Evolutionary conservation across 495 filamentous ascomycete genomes (phyloP).

Genomic region (Aspergillus heteromorphus): DNA sequence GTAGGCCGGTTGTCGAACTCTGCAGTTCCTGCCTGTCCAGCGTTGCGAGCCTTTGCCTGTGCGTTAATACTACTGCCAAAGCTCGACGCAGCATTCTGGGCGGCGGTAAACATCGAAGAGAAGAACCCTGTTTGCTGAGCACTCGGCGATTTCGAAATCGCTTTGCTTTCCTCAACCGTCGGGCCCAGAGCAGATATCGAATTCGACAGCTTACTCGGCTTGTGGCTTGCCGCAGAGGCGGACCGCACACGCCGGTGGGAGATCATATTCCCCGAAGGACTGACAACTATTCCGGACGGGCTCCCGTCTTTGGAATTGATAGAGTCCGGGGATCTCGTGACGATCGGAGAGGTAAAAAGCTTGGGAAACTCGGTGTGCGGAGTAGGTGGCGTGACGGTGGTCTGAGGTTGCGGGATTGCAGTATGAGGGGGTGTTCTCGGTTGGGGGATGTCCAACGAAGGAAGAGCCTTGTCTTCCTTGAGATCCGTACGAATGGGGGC

Average conservation of each 20-base stretch:
- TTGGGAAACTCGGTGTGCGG: constrained; percentile 26
- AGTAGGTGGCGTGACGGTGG: constrained; percentile 53
- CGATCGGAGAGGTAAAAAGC: constrained; percentile 20
- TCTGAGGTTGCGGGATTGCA: constrained; percentile 38
- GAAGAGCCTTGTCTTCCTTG: constrained; percentile 21
- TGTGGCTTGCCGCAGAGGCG: constrained; percentile 53
- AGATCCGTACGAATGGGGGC: constrained; percentile 35
- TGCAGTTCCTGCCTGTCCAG: constrained; percentile 18
- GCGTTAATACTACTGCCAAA: constrained; percentile 76
- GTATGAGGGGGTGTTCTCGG: constrained; percentile 43
- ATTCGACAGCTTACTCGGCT: constrained; percentile 87
- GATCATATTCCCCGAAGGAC: constrained; percentile 68
- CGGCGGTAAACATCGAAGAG: constrained; percentile 84
- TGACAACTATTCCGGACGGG: constrained; percentile 34
- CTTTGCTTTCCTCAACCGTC: constrained; percentile 57
- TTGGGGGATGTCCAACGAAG: constrained; percentile 15
- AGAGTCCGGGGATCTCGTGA: constrained; percentile 35
- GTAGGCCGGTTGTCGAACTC: constrained; percentile 22
- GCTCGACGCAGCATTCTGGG: constrained; percentile 88
- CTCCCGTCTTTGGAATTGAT: constrained; percentile 25
- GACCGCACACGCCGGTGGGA: constrained; percentile 64
- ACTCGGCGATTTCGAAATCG: constrained; percentile 29
- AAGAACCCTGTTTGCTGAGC: constrained; percentile 70
- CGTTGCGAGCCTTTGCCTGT: constrained; percentile 33
- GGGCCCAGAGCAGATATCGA: constrained; percentile 71